Evolutionary conservation across 768 basidiomycete genomes (phyloP).

Genomic region (Saitozyma podzolica): DNA sequence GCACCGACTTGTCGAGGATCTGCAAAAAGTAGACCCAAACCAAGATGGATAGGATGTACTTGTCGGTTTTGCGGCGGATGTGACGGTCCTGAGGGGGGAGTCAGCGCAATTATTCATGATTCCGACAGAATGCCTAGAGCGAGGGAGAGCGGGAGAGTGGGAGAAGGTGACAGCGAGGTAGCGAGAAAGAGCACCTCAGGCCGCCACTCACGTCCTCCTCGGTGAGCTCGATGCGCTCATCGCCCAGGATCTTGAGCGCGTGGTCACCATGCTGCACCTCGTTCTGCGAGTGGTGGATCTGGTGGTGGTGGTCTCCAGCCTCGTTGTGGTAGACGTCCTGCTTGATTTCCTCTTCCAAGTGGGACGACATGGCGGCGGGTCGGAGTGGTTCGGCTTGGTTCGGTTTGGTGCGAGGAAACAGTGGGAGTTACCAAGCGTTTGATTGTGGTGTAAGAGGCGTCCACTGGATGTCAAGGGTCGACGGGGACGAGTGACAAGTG

Average conservation of each 20-base stretch:
- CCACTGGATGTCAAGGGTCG: too few relatives aligned
- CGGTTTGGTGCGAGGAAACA: too few relatives aligned
- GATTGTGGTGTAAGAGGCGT: too few relatives aligned
- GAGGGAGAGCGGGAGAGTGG: neutral
- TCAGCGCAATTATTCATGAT: neutral
- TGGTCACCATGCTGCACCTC: constrained; percentile 36
- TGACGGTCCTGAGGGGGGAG: constrained; percentile 23
- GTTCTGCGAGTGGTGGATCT: constrained; percentile 12
- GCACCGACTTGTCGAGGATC: constrained; percentile 40
- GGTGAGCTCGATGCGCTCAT: constrained; percentile 39
- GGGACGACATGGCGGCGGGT: too few relatives aligned
- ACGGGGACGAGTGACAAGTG: too few relatives aligned
- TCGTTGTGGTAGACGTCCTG: constrained; percentile 18
- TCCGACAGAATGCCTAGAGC: neutral
- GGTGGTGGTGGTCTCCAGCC: constrained; percentile 10
- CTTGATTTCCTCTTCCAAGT: neutral
- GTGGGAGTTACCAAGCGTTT: too few relatives aligned
- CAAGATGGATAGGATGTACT: constrained; percentile 40
- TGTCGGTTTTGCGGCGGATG: constrained; percentile 45
- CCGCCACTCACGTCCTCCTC: constrained; percentile 44
- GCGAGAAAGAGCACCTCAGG: too few relatives aligned
- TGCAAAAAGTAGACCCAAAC: constrained; percentile 49
- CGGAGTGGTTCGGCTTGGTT: too few relatives aligned
- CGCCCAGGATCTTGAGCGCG: constrained; percentile 31
- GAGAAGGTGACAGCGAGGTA: too few relatives aligned